Conservation (phyloP, 345 rosid species). For the Acer yangbiense region DNA sequence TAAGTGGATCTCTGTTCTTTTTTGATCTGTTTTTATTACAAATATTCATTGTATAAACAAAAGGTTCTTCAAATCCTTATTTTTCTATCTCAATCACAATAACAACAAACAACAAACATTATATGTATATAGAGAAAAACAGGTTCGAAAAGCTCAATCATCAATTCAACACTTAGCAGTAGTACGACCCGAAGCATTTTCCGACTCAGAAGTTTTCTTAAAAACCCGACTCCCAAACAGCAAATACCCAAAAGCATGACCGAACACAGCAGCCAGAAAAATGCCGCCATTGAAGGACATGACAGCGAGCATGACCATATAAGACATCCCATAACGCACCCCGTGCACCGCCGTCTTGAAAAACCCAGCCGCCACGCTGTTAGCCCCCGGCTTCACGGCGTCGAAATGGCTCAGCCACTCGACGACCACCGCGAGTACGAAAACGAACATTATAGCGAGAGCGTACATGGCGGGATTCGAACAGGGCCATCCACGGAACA, state of each 20-base stretch:
- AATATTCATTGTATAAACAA: not conserved
- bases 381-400: slow-evolving; percentile 49
- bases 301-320: slow-evolving; percentile 80
- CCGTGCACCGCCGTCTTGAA: slow-evolving; percentile 54
- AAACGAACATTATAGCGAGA: slow-evolving; percentile 59
- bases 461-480: slow-evolving; percentile 65
- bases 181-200: not conserved
- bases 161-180: slow-evolving; percentile 12
- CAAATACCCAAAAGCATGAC: slow-evolving; percentile 73
- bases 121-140: not conserved
- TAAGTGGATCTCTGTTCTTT: not conserved
- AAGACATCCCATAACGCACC: slow-evolving; percentile 55
- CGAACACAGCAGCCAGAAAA: slow-evolving; percentile 62
- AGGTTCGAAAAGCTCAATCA: no score
- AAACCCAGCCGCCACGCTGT: slow-evolving; percentile 50
- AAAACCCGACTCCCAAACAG: slow-evolving; percentile 58
- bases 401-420: slow-evolving; percentile 56
- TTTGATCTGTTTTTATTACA: not conserved
- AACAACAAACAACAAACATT: not conserved
- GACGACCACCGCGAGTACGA: slow-evolving; percentile 52
- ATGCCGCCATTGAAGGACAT: slow-evolving; percentile 84
- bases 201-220: slow-evolving; percentile 39
- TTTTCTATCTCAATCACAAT: not conserved
- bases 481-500: slow-evolving; percentile 84
- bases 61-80: not conserved